Evolutionary conservation across 768 basidiomycete species (phyloP).

Genomic region (Gymnopilus dilepis): DNA sequence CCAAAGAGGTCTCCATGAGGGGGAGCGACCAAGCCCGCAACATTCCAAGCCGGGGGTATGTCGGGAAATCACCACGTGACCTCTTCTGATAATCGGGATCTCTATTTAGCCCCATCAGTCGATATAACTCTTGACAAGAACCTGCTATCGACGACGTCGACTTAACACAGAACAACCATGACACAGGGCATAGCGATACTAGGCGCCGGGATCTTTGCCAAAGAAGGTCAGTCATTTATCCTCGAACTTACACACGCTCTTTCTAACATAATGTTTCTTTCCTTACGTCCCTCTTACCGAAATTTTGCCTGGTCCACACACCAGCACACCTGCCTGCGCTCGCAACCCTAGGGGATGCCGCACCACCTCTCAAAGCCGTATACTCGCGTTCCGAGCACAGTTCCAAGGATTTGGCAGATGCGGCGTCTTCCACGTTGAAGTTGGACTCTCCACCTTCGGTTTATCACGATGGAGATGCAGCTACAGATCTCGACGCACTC

Average conservation of each 20-base stretch:
- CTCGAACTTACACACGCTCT: constrained; percentile 25
- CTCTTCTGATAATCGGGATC: constrained; percentile 13
- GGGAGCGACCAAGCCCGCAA: not conserved
- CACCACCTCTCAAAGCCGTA: constrained; percentile 62
- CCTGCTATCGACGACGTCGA: constrained; percentile 1
- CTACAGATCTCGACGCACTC: constrained; percentile 60
- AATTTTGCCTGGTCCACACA: constrained; percentile 31
- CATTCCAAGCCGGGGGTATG: constrained; percentile 27
- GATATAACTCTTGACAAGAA: constrained; percentile 11
- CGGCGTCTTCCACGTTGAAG: constrained; percentile 46
- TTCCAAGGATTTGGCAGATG: constrained; percentile 55
- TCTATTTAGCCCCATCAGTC: constrained; percentile 25
- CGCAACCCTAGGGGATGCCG: constrained; percentile 50
- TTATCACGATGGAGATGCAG: constrained; percentile 59
- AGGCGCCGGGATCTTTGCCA: constrained; percentile 81
- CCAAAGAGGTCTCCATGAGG: constrained; percentile 24
- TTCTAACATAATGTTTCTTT: constrained; percentile 8
- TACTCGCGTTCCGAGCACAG: constrained; percentile 80
- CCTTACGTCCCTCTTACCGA: constrained; percentile 23
- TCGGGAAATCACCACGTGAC: constrained; percentile 32
- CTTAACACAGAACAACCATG: constrained; percentile 35
- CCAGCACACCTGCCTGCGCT: constrained; percentile 83
- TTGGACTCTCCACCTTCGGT: constrained; percentile 48
- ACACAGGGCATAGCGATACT: constrained; percentile 72
- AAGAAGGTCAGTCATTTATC: constrained; percentile 57